phyloP scores from a whole-genome alignment of 306 rosid genomes.

The Argentina anserina region DNA sequence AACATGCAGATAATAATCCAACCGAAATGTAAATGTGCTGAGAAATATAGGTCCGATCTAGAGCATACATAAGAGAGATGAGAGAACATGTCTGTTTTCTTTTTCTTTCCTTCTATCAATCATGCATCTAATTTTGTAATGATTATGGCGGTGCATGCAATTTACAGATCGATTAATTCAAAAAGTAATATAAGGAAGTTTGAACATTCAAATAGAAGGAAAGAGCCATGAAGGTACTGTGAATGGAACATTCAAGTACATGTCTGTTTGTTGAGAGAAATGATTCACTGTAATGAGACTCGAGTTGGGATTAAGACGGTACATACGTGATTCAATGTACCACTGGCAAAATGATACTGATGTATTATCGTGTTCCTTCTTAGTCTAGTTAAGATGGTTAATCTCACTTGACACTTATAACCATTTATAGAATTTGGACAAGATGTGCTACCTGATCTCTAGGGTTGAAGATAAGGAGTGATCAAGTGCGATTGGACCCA shows the following conservation, averaged over 20 bases:
- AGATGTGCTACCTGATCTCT: conserved; percentile 26
- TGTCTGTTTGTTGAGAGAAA: background rate
- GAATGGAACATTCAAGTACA: background rate
- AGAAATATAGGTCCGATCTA: background rate
- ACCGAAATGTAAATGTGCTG: background rate
- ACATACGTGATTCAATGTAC: background rate
- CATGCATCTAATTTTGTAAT: background rate
- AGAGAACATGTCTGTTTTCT: background rate
- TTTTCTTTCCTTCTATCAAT: too few relatives aligned
- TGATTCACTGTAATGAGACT: background rate
- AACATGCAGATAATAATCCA: too few relatives aligned
- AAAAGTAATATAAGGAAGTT: background rate
- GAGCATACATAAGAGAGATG: background rate
- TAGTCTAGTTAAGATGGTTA: conserved; percentile 65
- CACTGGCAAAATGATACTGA: background rate
- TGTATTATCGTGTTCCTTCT: conserved; percentile 46
- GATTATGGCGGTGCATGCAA: background rate
- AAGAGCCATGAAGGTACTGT: background rate
- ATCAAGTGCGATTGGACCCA: conserved; percentile 27
- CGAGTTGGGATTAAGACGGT: background rate
- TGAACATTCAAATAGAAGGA: background rate
- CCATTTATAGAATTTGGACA: conserved; percentile 51
- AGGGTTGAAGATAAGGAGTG: conserved; percentile 28
- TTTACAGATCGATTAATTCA: too few relatives aligned
- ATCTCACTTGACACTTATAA: conserved; percentile 38